Evolutionary conservation across 352 stramenopile species (phyloP), one percentile per base, ranked within the genome.

Genomic region (Globisporangium acanthophoron): DNA sequence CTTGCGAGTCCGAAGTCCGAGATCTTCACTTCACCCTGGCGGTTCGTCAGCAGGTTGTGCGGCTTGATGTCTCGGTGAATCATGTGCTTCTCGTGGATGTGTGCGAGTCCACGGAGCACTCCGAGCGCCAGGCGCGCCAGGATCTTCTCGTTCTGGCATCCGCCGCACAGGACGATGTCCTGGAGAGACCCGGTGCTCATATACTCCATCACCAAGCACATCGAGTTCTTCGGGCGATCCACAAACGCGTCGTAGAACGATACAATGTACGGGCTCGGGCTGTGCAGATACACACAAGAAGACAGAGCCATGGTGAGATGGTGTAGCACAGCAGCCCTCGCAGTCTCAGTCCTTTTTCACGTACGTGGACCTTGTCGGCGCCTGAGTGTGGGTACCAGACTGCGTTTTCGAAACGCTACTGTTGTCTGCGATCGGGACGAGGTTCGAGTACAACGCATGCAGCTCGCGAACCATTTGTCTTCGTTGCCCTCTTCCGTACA

Each of bases 11-110:
- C 87, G 64, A 96, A 94, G 66, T 96, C 87, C 1, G 87, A 94
- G 52, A 96, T 94, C 64, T 96, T 96, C 20, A 94, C 71, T 21
- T 94, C 81, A 33, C 90, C 90, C 56, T 87, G 69, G 21, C 77
- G 71, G 61, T 96, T 97, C 33, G 94, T 85, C 21, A 97, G 64
- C 46, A 97, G 54, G 56, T 97, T 97, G 59, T 92, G 81, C 3
- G 88, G 85, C 64, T 97, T 97, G 66, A 97, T 96, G 63, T 97
- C 91, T 27, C 91, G 80, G 64, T 97, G 91, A 5, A 97, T 78
- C 82, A 95, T 95, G 52, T 66, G 70, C 58, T 94, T 93, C 29
- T 70, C 72, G 60, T 97, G 90, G 33, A 97, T 90, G 62, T 96
- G 94, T 7, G 70, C 71, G 54, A 97, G 65, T 0, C 89, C 91